phyloP scores from a whole-genome alignment of 495 filamentous ascomycete genomes.

The Lophiotrema nucula region DNA sequence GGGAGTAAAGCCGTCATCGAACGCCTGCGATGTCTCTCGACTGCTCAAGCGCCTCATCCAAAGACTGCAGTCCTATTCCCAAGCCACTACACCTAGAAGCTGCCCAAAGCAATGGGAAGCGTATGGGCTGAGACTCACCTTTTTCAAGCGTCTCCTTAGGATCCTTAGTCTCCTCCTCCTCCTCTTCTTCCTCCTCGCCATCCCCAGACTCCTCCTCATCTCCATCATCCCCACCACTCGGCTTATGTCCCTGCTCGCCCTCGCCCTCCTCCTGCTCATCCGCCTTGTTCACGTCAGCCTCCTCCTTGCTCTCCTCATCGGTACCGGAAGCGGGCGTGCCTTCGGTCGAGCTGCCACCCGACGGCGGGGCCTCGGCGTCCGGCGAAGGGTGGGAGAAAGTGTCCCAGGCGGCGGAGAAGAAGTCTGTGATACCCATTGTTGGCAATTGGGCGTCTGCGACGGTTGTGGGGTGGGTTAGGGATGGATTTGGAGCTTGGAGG shows the following conservation, averaged over 20 bases:
- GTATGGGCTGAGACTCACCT: too few species aligned
- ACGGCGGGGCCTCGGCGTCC: conserved; percentile 32
- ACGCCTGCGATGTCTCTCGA: too few species aligned
- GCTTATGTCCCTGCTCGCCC: conserved; percentile 30
- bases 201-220: conserved; percentile 50
- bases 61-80: too few species aligned
- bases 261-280: conserved; percentile 24
- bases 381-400: conserved; percentile 28
- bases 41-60: too few species aligned
- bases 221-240: conserved; percentile 44
- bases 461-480: conserved; percentile 1
- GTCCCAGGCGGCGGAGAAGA: conserved; percentile 31
- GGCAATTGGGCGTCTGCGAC: too few species aligned
- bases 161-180: conserved; percentile 87
- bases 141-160: conserved; percentile 85
- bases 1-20: too few species aligned
- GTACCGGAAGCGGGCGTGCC: conserved; percentile 34
- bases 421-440: conserved; percentile 33
- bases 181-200: conserved; percentile 73
- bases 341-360: conserved; percentile 35
- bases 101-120: too few species aligned
- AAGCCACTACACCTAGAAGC: too few species aligned
- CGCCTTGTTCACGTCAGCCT: conserved; percentile 39
- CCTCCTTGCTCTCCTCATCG: conserved; percentile 37
- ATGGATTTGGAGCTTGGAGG: conserved; percentile 2